phyloP scores from a whole-genome alignment of 139 green algal genomes.

The Chlorella sp. region DNA sequence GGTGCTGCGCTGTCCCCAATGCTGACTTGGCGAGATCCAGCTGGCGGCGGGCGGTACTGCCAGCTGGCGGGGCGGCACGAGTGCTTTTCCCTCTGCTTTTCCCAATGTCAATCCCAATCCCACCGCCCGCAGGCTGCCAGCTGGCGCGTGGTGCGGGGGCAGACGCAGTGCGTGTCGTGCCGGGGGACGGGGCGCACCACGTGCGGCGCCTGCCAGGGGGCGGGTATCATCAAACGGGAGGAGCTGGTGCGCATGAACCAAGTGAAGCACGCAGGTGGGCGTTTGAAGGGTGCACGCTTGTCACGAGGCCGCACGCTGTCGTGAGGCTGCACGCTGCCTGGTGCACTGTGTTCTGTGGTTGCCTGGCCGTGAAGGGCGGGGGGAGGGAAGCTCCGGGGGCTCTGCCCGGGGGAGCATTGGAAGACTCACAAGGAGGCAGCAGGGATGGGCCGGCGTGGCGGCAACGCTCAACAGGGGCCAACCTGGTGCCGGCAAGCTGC shows the following conservation, averaged over 20 bases:
- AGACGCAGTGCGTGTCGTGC: constrained; percentile 35
- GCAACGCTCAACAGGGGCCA: too few relatives aligned
- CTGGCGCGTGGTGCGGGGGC: not conserved
- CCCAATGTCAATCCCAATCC: not conserved
- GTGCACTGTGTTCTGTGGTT: not conserved
- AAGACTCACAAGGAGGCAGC: too few relatives aligned
- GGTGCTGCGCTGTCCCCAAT: too few relatives aligned
- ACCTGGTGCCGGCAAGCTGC: not conserved
- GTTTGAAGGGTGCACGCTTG: too few relatives aligned
- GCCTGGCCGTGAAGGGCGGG: too few relatives aligned
- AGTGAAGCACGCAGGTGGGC: constrained; percentile 23
- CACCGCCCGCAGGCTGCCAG: constrained; percentile 5
- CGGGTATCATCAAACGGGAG: constrained; percentile 18
- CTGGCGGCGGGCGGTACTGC: too few relatives aligned
- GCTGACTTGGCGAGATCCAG: too few relatives aligned
- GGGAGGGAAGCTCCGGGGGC: too few relatives aligned
- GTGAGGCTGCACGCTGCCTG: not conserved
- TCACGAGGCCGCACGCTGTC: not conserved
- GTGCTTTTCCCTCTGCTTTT: too few relatives aligned
- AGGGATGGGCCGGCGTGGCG: too few relatives aligned
- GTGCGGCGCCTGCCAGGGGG: constrained; percentile 34
- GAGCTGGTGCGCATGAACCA: constrained; percentile 40
- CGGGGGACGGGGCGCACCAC: constrained; percentile 18
- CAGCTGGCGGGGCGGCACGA: too few relatives aligned
- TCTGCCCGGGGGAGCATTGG: too few relatives aligned